phyloP scores from a whole-genome alignment of 805 yeast species.

The Yamadazyma paraphyllophila region DNA sequence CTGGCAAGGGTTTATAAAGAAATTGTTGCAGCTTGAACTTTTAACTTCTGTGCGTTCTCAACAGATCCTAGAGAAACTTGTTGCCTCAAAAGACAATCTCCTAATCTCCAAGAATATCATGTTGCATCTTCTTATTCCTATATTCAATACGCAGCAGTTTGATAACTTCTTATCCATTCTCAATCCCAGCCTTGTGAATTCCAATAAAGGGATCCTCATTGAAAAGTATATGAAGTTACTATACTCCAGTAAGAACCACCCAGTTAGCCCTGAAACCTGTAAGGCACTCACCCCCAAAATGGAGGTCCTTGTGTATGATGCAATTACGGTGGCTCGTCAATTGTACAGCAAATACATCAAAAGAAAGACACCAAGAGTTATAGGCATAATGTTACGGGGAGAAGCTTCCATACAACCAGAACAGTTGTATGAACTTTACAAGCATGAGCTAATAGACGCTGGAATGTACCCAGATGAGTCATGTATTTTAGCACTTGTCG shows the following conservation, averaged over 20 bases:
- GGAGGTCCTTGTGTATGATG: no score
- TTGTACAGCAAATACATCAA: conserved; percentile 19
- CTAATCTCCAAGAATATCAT: conserved; percentile 35
- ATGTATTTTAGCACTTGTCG: conserved; percentile 44
- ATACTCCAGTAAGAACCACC: conserved; percentile 11
- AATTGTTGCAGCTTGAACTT: conserved; percentile 30
- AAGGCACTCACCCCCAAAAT: conserved; percentile 1
- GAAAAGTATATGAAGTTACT: conserved; percentile 30
- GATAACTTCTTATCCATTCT: conserved; percentile 14
- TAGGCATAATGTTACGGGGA: conserved; percentile 38
- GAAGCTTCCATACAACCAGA: conserved; percentile 31
- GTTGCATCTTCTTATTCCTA: conserved; percentile 28
- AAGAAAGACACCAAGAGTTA: conserved; percentile 23
- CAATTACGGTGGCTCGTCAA: conserved; percentile 15
- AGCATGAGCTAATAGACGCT: conserved; percentile 20
- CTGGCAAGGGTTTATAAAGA: conserved; percentile 37
- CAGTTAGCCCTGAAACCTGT: not conserved
- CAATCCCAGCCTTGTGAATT: not conserved
- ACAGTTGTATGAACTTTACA: conserved; percentile 27
- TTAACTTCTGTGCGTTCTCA: conserved; percentile 28
- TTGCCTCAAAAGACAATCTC: conserved; percentile 18
- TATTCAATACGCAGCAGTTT: conserved; percentile 15
- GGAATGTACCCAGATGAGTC: conserved; percentile 25
- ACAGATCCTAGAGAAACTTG: conserved; percentile 25
- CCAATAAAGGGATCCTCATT: conserved; percentile 15